phyloP scores from a whole-genome alignment of 805 yeast genomes.

The Candida anglica region DNA sequence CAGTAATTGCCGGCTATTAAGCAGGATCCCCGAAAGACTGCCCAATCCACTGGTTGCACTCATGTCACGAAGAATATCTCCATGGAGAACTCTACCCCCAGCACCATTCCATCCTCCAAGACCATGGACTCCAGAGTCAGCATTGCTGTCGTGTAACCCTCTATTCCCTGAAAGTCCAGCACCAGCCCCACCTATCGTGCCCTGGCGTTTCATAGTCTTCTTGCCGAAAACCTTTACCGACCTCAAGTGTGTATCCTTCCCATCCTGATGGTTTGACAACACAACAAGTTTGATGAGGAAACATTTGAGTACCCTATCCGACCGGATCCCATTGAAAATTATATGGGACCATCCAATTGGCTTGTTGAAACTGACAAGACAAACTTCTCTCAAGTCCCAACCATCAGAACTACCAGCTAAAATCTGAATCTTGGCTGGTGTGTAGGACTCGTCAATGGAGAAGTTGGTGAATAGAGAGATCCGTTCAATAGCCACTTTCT shows the following conservation, averaged over 20 bases:
- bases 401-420: constrained; percentile 72
- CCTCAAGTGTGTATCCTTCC: constrained; percentile 90
- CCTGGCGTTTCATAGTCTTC: constrained; percentile 13
- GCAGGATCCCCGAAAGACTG: constrained; percentile 25
- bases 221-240: constrained; percentile 58
- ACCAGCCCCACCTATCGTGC: too few species aligned
- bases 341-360: constrained; percentile 81
- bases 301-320: constrained; percentile 59
- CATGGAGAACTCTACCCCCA: too few species aligned
- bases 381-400: constrained; percentile 70
- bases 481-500: constrained; percentile 63
- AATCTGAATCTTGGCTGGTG: constrained; percentile 68
- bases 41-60: constrained; percentile 22
- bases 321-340: constrained; percentile 50
- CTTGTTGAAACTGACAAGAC: constrained; percentile 51
- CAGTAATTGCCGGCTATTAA: constrained; percentile 14
- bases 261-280: constrained; percentile 83
- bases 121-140: too few species aligned
- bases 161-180: too few species aligned
- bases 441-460: constrained; percentile 81
- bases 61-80: constrained; percentile 5
- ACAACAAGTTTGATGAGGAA: constrained; percentile 61
- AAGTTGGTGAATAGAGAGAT: constrained; percentile 71
- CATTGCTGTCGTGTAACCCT: constrained; percentile 1
- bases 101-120: too few species aligned